Percentiles rank a stretch among this genome's conserved stretches.
These are phyloP conservation scores for Agaricales sp. DNA, from an alignment of 1,284 basidiomycete genomes.

Conservation along the genomic window DNA sequence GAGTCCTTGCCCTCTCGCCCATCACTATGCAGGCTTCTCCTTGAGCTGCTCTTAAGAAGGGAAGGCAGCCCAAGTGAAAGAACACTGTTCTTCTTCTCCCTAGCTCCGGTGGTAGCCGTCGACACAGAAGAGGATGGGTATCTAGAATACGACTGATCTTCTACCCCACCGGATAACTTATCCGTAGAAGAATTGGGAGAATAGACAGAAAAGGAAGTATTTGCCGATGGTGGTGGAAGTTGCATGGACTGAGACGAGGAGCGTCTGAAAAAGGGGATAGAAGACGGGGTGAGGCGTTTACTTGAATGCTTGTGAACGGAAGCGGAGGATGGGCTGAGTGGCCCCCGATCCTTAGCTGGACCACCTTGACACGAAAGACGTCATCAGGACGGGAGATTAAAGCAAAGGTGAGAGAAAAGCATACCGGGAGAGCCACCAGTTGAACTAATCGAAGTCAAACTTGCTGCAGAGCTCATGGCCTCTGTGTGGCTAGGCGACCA, in stretches of 20 bases:
- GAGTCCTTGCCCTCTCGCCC: constrained; percentile 51
- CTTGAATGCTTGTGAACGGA: constrained; percentile 45
- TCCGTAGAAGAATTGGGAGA: constrained; percentile 33
- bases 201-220: constrained; percentile 37
- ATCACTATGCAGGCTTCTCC: constrained; percentile 68
- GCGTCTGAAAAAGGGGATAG: constrained; percentile 92
- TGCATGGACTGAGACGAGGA: constrained; percentile 86
- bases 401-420: neutral
- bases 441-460: constrained; percentile 64
- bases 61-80: constrained; percentile 70
- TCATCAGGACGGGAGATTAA: neutral
- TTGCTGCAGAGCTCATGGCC: constrained; percentile 66
- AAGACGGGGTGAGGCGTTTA: constrained; percentile 83
- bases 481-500: constrained; percentile 64
- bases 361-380: neutral
- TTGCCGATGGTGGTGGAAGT: constrained; percentile 28
- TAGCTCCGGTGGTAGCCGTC: constrained; percentile 42
- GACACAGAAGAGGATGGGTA: constrained; percentile 20
- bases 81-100: constrained; percentile 69
- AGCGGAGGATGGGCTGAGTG: constrained; percentile 52
- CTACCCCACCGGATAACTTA: constrained; percentile 27
- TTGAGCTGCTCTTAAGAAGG: constrained; percentile 71
- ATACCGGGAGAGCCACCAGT: constrained; percentile 45
- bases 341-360: constrained; percentile 27
- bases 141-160: constrained; percentile 23